These are phyloP conservation scores for Aspergillus homomorphus DNA, from an alignment of 495 filamentous ascomycete species.

Conservation along the genomic window DNA sequence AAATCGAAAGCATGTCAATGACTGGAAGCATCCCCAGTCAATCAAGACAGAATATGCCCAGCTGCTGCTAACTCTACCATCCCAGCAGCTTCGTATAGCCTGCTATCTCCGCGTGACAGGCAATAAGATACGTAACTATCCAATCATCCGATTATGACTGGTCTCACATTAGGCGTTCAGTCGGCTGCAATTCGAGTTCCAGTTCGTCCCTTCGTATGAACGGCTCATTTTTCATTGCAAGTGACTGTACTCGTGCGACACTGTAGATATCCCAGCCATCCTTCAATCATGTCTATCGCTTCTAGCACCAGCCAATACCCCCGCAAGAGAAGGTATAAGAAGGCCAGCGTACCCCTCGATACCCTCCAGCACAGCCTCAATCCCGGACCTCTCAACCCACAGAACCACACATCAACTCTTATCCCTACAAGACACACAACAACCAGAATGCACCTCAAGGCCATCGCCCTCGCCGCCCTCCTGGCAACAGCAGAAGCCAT, in stretches of 20 bases:
- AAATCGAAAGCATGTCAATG: neutral
- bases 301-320: too few relatives aligned
- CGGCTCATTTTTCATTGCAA: neutral
- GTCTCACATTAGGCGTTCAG: neutral
- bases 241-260: neutral
- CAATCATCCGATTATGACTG: neutral
- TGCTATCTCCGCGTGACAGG: neutral
- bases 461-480: neutral
- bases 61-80: neutral
- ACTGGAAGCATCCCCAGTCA: neutral
- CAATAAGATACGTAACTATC: neutral
- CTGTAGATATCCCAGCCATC: too few relatives aligned
- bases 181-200: neutral
- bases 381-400: neutral
- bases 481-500: conserved; percentile 1
- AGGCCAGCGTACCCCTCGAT: too few relatives aligned
- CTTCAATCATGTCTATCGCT: too few relatives aligned
- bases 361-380: neutral
- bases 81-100: neutral
- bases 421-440: neutral
- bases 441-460: neutral
- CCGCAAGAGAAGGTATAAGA: too few relatives aligned
- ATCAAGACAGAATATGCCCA: neutral
- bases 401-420: neutral
- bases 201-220: neutral